Evolutionary conservation across 768 basidiomycete genomes (phyloP), one percentile per base, ranked within the genome.

Genomic region (Xanthoconium stramineum): DNA sequence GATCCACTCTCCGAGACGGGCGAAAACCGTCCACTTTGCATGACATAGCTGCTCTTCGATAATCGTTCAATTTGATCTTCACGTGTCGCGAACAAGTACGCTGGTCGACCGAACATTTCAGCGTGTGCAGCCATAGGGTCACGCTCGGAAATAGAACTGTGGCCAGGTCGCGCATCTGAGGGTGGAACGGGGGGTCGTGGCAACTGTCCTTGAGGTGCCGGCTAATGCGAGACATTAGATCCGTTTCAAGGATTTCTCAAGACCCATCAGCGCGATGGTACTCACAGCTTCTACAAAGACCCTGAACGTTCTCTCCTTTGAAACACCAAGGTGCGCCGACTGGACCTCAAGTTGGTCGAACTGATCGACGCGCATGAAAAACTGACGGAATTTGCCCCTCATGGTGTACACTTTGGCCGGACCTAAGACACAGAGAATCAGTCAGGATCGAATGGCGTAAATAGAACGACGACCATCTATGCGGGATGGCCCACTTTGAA

Each of bases 311-410:
- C 80, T 76, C 28, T 85, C 77, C 37, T 74, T 70, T 28, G 76
- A 72, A 15, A 89, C 74, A 15, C 77, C 74, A 15, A 90, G 72
- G 63, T 88, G 83, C n/a, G 82, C 80, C 5, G 81, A 75, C 28
- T 74, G 74, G 57, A 72, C 80, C 19, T 82, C 76, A 48, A 81
- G 76, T 29, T 69, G 72, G 61, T 83, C 72, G 17, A 81, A 76
- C 32, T 76, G 74, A 10, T 79, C 75, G 29, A 89, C 77, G 32
- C 85, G 81, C 64, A 89, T 75, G 62, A 90, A 83, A 50, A 83
- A 76, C 62, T 90, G 88, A 49, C 83, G 78, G 67, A 84, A 89
- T 71, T 80, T 81, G 32, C 86, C 86, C 29, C 88, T 81, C 67
- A 82, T 72, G 3, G 82, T 82, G 60, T 81, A 89, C 30, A 84